Conservation (phyloP, 2,329 filamentous ascomycete genomes). For the Aspergillus oerlinghausenensis region DNA sequence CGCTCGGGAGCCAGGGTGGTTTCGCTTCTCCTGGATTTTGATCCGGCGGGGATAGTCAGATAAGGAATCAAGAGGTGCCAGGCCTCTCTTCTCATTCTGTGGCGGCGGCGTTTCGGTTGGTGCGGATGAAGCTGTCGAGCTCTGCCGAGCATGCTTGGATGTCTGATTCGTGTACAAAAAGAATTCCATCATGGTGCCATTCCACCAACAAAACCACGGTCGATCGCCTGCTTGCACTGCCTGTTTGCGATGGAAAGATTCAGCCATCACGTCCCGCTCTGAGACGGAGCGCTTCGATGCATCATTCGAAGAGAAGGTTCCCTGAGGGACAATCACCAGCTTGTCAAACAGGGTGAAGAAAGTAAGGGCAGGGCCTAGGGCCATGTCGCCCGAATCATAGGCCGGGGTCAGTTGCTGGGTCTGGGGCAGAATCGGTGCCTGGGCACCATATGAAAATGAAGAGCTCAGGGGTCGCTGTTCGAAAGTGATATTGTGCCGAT, state of each 20-base stretch:
- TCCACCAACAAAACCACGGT: slow-evolving; percentile 69
- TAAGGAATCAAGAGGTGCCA: slow-evolving; percentile 3
- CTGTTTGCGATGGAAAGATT: slow-evolving; percentile 34
- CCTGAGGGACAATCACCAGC: slow-evolving; percentile 50
- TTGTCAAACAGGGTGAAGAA: slow-evolving; percentile 62
- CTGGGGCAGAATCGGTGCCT: slow-evolving; percentile 49
- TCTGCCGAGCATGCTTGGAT: slow-evolving; percentile 25
- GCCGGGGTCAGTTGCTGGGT: slow-evolving; percentile 51
- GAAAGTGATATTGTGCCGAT: slow-evolving; percentile 32
- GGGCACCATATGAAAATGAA: slow-evolving; percentile 56
- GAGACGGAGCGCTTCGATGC: slow-evolving; percentile 26
- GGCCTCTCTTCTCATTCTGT: slow-evolving; percentile 12
- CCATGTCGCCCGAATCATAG: slow-evolving; percentile 52
- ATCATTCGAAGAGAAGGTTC: slow-evolving; percentile 28
- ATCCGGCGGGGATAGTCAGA: slow-evolving; percentile 52
- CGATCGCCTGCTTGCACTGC: slow-evolving; percentile 51
- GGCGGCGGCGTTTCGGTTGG: slow-evolving; percentile 16
- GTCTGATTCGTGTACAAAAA: slow-evolving; percentile 61
- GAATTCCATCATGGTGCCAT: slow-evolving; percentile 60
- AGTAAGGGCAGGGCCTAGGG: slow-evolving; percentile 59
- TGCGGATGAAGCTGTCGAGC: slow-evolving; percentile 13
- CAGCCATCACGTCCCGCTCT: slow-evolving; percentile 21
- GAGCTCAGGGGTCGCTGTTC: slow-evolving; percentile 34
- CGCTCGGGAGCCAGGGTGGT: slow-evolving; percentile 35
- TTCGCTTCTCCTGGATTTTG: slow-evolving; percentile 63